Percentiles rank a stretch among this genome's conserved stretches.
These are phyloP conservation scores for Phytomonas sp. DNA, from an alignment of 208 protist species.

Conservation along the genomic window DNA sequence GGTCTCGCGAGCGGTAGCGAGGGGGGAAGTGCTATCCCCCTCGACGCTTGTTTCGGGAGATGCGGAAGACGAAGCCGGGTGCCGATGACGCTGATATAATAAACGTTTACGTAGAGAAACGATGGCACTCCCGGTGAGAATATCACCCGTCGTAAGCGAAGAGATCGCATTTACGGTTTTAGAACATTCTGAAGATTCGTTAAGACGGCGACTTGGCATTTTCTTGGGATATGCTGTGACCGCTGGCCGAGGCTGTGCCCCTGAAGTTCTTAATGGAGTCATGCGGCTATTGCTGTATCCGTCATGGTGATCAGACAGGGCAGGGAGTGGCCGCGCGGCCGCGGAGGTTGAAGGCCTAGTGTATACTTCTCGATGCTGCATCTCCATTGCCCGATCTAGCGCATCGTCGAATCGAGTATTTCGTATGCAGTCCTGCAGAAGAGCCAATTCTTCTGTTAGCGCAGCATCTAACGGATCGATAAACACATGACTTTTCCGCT, in stretches of 20 bases:
- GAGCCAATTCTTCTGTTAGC: constrained; percentile 58
- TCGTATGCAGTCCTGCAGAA: constrained; percentile 68
- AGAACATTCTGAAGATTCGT: no score
- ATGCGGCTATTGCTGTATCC: constrained; percentile 8
- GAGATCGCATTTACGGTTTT: constrained; percentile 13
- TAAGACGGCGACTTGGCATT: no score
- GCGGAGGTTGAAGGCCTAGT: constrained; percentile 49
- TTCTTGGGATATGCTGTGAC: constrained; percentile 13
- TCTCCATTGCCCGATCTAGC: constrained; percentile 37
- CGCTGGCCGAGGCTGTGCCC: background rate
- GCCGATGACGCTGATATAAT: background rate
- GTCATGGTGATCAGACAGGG: constrained; percentile 5
- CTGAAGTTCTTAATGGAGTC: constrained; percentile 7
- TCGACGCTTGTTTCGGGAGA: no score
- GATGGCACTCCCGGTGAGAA: constrained; percentile 37
- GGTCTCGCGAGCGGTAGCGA: no score
- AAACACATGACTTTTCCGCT: constrained; percentile 13
- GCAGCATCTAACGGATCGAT: constrained; percentile 54
- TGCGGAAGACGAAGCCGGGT: no score
- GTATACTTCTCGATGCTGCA: constrained; percentile 34
- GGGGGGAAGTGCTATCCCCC: no score
- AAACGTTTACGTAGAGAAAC: constrained; percentile 29
- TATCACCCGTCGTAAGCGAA: constrained; percentile 30
- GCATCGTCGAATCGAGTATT: constrained; percentile 41
- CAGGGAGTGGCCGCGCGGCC: constrained; percentile 6